These are phyloP conservation scores for Collybia mongolica DNA, from an alignment of 768 basidiomycete species.

Conservation along the genomic window DNA sequence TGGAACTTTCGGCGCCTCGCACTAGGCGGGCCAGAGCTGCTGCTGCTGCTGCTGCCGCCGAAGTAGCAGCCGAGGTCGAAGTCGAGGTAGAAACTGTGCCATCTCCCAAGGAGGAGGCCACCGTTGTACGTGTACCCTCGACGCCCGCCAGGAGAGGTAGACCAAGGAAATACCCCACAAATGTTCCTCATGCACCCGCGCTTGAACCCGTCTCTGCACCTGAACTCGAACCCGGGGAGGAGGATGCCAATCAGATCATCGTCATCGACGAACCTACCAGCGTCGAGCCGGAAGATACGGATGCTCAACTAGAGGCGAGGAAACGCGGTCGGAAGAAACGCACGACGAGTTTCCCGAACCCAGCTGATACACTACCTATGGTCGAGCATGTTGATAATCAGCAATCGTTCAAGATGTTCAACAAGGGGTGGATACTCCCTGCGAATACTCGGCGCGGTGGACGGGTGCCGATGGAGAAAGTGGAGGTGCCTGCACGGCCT, in stretches of 20 bases:
- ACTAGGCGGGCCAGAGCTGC: conserved; percentile 45
- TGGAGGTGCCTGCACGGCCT: conserved; percentile 42
- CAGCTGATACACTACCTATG: conserved; percentile 46
- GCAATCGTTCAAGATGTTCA: conserved; percentile 78
- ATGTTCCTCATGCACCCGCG: no score
- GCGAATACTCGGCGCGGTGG: conserved; percentile 68
- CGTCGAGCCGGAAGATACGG: not conserved
- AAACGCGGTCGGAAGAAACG: conserved; percentile 23
- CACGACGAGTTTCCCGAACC: conserved; percentile 8
- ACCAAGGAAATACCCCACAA: no score
- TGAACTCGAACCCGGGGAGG: not conserved
- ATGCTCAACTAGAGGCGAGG: no score
- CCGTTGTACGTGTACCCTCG: no score
- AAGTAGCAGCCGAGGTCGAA: conserved; percentile 9
- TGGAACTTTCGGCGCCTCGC: conserved; percentile 49
- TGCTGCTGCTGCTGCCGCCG: conserved; percentile 41
- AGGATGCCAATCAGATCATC: not conserved
- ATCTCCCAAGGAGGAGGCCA: not conserved
- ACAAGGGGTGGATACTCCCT: conserved; percentile 86
- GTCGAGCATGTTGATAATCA: conserved; percentile 72
- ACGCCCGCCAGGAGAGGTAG: no score
- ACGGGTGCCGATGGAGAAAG: conserved; percentile 44
- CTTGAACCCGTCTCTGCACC: no score
- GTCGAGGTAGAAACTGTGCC: not conserved
- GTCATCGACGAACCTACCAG: not conserved